Conservation (phyloP, 1,139 yeast genomes). For the Sugiyamaella xylanicola region DNA sequence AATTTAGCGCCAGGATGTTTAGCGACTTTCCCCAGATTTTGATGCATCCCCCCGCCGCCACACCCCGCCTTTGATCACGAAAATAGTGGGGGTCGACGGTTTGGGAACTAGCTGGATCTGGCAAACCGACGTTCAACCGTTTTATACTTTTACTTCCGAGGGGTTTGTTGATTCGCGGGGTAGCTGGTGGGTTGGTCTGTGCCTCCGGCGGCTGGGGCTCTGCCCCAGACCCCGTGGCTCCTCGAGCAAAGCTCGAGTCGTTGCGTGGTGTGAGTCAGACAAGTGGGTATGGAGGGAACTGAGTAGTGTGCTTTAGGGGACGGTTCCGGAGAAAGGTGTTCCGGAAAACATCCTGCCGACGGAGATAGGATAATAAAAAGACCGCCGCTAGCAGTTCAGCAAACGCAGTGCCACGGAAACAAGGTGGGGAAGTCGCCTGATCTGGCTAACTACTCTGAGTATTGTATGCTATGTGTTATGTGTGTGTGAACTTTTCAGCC, state of each 20-base stretch:
- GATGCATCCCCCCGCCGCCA: neutral
- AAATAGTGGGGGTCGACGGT: neutral
- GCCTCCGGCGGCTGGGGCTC: neutral
- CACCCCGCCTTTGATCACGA: neutral
- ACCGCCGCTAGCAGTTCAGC: too few relatives aligned
- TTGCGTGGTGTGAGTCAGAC: neutral
- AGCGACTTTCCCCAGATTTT: slow-evolving; percentile 1
- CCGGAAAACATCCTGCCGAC: too few relatives aligned
- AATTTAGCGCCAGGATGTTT: neutral
- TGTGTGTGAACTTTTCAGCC: too few relatives aligned
- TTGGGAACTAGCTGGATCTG: neutral
- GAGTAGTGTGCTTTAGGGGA: too few relatives aligned
- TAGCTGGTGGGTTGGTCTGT: neutral
- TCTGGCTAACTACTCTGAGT: too few relatives aligned
- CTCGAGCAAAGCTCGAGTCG: neutral
- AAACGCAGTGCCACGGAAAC: too few relatives aligned
- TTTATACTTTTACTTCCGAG: neutral
- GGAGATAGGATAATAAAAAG: too few relatives aligned
- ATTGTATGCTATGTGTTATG: too few relatives aligned
- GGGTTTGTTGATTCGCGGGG: neutral
- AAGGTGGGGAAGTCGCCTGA: too few relatives aligned
- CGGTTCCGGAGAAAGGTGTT: too few relatives aligned
- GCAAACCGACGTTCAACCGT: neutral
- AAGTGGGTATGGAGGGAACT: too few relatives aligned
- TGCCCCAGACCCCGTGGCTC: neutral